phyloP scores from a whole-genome alignment of 306 rosid genomes.

The Vigna reflexopilosa region DNA sequence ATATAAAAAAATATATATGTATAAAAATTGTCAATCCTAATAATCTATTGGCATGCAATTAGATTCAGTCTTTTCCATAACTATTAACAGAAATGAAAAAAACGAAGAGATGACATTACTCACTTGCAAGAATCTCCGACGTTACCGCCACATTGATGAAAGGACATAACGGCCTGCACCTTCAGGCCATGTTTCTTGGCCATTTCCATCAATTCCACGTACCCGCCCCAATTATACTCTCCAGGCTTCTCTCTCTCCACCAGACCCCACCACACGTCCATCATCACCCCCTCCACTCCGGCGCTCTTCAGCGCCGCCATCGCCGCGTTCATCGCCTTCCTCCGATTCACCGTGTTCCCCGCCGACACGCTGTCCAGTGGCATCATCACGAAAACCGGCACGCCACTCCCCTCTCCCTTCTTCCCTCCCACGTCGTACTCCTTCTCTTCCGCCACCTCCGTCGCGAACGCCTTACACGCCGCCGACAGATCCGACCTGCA shows the following conservation, averaged over 20 bases:
- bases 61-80: too few species aligned
- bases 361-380: slow-evolving; percentile 89
- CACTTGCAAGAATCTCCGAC: slow-evolving; percentile 94
- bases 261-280: slow-evolving; percentile 99
- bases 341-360: slow-evolving; percentile 77
- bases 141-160: slow-evolving; percentile 97
- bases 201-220: slow-evolving; percentile 81
- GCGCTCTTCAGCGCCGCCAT: slow-evolving; percentile 90
- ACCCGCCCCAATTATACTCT: slow-evolving; percentile 90
- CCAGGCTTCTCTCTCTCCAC: slow-evolving; percentile 85
- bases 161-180: slow-evolving; percentile 98
- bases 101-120: slow-evolving; percentile 38
- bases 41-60: background rate
- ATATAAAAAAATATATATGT: too few species aligned
- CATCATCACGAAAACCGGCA: slow-evolving; percentile 97
- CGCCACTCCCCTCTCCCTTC: slow-evolving; percentile 53
- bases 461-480: slow-evolving; percentile 74
- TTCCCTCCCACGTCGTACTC: slow-evolving; percentile 41
- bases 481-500: slow-evolving; percentile 71
- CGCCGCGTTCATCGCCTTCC: slow-evolving; percentile 88
- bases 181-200: slow-evolving; percentile 89
- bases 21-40: too few species aligned
- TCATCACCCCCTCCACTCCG: slow-evolving; percentile 92
- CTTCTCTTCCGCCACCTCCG: slow-evolving; percentile 31
- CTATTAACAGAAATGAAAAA: background rate